Conservation (phyloP, 768 basidiomycete genomes). For the Clathrus columnatus region DNA sequence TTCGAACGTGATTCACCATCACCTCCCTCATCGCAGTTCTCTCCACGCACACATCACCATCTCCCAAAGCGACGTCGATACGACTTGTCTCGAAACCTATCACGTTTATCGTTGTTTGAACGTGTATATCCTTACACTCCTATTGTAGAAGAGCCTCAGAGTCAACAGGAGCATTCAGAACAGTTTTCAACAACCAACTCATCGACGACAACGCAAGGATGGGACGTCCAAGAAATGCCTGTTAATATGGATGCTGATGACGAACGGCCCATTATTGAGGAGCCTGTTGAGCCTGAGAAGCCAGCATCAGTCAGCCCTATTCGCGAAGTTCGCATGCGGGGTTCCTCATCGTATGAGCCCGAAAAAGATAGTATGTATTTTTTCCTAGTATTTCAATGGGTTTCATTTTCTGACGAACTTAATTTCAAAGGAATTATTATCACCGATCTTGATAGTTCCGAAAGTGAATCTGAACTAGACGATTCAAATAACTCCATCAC, state of each 20-base stretch:
- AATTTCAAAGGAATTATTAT: slow-evolving; percentile 49
- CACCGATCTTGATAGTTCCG: slow-evolving; percentile 46
- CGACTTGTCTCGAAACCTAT: slow-evolving; percentile 7
- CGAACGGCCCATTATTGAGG: slow-evolving; percentile 18
- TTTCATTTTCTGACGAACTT: slow-evolving; percentile 6
- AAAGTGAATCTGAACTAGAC: slow-evolving; percentile 23
- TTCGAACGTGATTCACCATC: neutral
- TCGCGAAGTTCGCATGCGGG: slow-evolving; percentile 57
- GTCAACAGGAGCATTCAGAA: neutral
- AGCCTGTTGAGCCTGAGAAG: slow-evolving; percentile 15
- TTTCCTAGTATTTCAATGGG: slow-evolving; percentile 5
- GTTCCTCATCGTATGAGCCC: slow-evolving; percentile 56
- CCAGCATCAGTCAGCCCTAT: slow-evolving; percentile 17
- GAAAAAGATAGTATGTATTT: slow-evolving; percentile 55
- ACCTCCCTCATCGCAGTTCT: neutral
- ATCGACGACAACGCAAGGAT: neutral
- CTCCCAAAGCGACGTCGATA: slow-evolving; percentile 8
- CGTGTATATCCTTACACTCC: neutral
- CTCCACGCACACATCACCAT: neutral
- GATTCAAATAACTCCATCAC: slow-evolving; percentile 24
- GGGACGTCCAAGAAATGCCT: neutral
- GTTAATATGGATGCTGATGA: slow-evolving; percentile 12
- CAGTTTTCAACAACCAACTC: neutral
- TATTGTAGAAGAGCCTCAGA: neutral
- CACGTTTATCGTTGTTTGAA: slow-evolving; percentile 6